These are phyloP conservation scores for Diaporthe capsici DNA, from an alignment of 2,329 filamentous ascomycete species.

Conservation along the genomic window DNA sequence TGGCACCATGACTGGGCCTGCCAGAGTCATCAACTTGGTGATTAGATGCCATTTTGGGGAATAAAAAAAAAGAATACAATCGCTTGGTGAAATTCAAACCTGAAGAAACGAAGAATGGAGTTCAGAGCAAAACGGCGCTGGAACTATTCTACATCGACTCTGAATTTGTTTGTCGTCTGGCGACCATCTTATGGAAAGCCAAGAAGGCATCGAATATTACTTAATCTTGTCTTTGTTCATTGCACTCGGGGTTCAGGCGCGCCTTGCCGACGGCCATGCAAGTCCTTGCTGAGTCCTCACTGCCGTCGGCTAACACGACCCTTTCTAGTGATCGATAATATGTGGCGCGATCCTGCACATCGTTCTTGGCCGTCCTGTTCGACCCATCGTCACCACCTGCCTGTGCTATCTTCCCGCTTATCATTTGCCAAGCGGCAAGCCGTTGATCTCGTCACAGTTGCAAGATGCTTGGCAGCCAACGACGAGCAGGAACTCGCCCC, in stretches of 20 bases:
- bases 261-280: conserved; percentile 3
- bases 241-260: not conserved
- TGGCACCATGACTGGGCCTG: not conserved
- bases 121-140: not conserved
- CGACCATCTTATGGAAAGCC: not conserved
- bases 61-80: not conserved
- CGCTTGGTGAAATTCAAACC: not conserved
- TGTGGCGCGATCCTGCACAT: conserved; percentile 1
- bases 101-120: not conserved
- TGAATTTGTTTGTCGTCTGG: not conserved
- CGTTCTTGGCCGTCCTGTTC: not conserved
- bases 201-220: conserved; percentile 19
- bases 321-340: not conserved
- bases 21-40: not conserved
- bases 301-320: conserved; percentile 18
- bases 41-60: not conserved
- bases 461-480: not conserved
- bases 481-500: not conserved
- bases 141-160: conserved; percentile 9
- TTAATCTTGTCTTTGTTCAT: conserved; percentile 8
- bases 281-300: not conserved
- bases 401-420: not conserved
- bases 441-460: conserved; percentile 7
- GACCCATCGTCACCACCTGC: not conserved
- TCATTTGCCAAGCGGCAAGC: conserved; percentile 11